Base-by-base conservation (phyloP, 1,284 basidiomycete species). In the Apiotrichum gracile region DNA sequence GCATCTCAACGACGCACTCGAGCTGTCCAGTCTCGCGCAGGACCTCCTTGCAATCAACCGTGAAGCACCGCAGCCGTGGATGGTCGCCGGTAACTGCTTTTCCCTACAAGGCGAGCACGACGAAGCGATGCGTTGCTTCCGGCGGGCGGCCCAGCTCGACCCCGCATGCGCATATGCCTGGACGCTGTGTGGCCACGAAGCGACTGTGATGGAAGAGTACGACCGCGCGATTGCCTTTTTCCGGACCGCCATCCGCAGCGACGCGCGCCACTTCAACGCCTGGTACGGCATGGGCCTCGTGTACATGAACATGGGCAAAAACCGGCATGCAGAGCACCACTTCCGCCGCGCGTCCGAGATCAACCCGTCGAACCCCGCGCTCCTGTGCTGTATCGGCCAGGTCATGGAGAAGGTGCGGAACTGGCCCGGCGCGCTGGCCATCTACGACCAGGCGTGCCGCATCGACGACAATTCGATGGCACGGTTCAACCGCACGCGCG, bases 281-380 rank as follows among this genome's bases (percentile, higher is more conserved):
- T 97, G 92, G 91, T 97, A 96, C 76, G 93, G 93, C n/a, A 79
- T 97, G 62, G 92, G 93, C 51, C 87, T 88, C 46, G 93, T 91
- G 69, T 97, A 94, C 79, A 80, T 92, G 71, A 82, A 88, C 64
- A 87, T 86, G 81, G 92, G 87, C 76, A 93, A 92, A 78, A 78
- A 87, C 60, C 83, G 87, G 49, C 79, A 92, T 57, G 91, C 92
- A 35, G 90, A 96, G 72, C 96, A 92, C 77, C 91, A 96, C 76
- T 96, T 90, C 78, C 82, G 87, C 62, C 86, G 86, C 70, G 92
- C 93, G 4, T 80, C 85, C 33, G 83, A 88, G 64, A 92, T 97
- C 70, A 91, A 96, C 74, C 88, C 90, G 41, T 82, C 84, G 61
- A 97, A 93, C 73, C 88, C 89, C 21, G 89, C 96, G 21, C 78